These are phyloP conservation scores for Echinosophora koreensis DNA, from an alignment of 306 rosid species.

Conservation along the genomic window DNA sequence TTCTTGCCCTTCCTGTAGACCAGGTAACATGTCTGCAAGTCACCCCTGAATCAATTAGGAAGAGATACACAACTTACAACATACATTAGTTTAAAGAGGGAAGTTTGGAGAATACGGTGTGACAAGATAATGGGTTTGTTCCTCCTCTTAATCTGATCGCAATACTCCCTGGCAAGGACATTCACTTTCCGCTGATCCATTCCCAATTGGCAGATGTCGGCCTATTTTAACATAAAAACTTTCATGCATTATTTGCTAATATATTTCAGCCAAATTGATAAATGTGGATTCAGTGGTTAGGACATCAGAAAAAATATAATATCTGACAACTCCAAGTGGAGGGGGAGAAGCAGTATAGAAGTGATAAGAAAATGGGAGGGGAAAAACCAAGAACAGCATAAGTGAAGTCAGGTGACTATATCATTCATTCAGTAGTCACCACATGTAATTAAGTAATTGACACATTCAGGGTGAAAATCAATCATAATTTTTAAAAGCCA, in stretches of 20 bases:
- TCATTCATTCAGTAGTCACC: no score
- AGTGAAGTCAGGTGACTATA: no score
- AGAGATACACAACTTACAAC: slow-evolving; percentile 32
- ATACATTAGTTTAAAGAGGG: slow-evolving; percentile 3
- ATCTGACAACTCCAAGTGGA: no score
- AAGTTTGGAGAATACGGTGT: slow-evolving; percentile 66
- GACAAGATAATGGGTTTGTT: slow-evolving; percentile 91
- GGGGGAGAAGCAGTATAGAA: no score
- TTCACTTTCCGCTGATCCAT: slow-evolving; percentile 95
- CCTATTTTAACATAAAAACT: slow-evolving; percentile 56
- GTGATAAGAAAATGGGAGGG: no score
- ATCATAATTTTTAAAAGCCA: no score
- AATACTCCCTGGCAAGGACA: slow-evolving; percentile 88
- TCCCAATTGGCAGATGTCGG: slow-evolving; percentile 96
- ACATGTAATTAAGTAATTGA: no score
- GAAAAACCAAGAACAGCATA: no score
- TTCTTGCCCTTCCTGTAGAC: slow-evolving; percentile 85
- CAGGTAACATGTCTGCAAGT: slow-evolving; percentile 87
- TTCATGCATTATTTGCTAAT: slow-evolving; percentile 22
- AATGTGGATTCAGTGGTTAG: slow-evolving; percentile 1
- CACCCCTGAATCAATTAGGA: slow-evolving; percentile 38
- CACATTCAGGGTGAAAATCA: no score
- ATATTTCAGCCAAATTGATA: slow-evolving; percentile 30
- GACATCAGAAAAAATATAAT: slow-evolving; percentile 14
- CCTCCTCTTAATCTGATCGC: slow-evolving; percentile 87